Conservation (phyloP, 2,329 filamentous ascomycete species). For the Claviceps humidiphila region DNA sequence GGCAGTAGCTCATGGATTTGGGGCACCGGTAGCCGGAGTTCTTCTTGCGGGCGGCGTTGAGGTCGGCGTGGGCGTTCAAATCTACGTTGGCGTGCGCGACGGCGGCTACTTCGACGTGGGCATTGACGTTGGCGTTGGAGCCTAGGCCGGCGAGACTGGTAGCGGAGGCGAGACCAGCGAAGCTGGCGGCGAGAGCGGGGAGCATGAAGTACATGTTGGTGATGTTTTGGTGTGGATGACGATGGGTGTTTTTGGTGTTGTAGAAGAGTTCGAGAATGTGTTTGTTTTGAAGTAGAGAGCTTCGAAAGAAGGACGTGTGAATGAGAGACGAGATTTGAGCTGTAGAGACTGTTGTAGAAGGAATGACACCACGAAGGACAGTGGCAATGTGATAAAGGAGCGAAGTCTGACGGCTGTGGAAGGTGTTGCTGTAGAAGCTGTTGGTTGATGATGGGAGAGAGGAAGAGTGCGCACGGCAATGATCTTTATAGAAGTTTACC, state of each 20-base stretch:
- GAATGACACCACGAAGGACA: no score
- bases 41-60: conserved; percentile 9
- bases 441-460: no score
- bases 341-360: no score
- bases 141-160: conserved; percentile 17
- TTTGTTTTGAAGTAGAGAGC: neutral
- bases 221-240: neutral
- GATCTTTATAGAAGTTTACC: no score
- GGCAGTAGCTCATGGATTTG: conserved; percentile 21
- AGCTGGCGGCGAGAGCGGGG: conserved; percentile 14
- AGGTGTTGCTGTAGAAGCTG: no score
- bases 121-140: conserved; percentile 1
- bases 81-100: conserved; percentile 1
- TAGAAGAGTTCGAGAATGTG: neutral
- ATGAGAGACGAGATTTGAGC: no score
- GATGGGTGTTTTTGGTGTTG: no score
- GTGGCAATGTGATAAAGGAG: no score
- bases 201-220: conserved; percentile 19
- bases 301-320: no score
- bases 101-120: conserved; percentile 7
- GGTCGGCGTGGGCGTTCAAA: conserved; percentile 6
- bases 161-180: conserved; percentile 12
- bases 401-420: no score
- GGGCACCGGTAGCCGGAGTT: conserved; percentile 18
- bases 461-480: no score